These are phyloP conservation scores for Leptosphaerulina australis DNA, from an alignment of 2,329 filamentous ascomycete species.

Conservation along the genomic window DNA sequence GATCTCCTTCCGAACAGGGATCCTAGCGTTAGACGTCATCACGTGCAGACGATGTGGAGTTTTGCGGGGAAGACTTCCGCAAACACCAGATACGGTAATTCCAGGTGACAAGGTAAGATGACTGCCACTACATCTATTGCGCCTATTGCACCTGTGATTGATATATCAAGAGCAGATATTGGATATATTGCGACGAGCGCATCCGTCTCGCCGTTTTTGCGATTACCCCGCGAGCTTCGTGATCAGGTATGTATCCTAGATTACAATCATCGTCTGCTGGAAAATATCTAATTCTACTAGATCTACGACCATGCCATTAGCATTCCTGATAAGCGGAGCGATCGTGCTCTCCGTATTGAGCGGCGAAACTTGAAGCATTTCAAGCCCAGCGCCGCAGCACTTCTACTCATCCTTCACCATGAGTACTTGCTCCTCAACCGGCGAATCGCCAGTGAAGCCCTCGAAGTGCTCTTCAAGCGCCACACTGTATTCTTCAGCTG, in stretches of 20 bases:
- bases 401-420: slow-evolving; percentile 44
- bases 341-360: slow-evolving; percentile 41
- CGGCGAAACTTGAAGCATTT: slow-evolving; percentile 44
- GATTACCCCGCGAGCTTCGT: slow-evolving; percentile 47
- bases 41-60: slow-evolving; percentile 5
- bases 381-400: slow-evolving; percentile 36
- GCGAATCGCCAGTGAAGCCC: slow-evolving; percentile 44
- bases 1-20: slow-evolving; percentile 15
- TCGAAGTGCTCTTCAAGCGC: slow-evolving; percentile 43
- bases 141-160: slow-evolving; percentile 12
- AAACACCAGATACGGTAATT: slow-evolving; percentile 21
- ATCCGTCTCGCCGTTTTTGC: slow-evolving; percentile 38
- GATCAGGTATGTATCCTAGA: slow-evolving; percentile 36
- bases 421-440: slow-evolving; percentile 44
- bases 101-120: slow-evolving; percentile 23
- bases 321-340: slow-evolving; percentile 34
- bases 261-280: not conserved
- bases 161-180: slow-evolving; percentile 6
- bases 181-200: slow-evolving; percentile 3
- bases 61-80: slow-evolving; percentile 8
- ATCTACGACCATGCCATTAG: slow-evolving; percentile 41
- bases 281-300: slow-evolving; percentile 16
- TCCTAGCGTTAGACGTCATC: not conserved
- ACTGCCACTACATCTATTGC: slow-evolving; percentile 15
- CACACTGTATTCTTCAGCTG: slow-evolving; percentile 44